These are phyloP conservation scores for Houttuynia cordata DNA, from an alignment of 164 flowering plant species.

Conservation along the genomic window DNA sequence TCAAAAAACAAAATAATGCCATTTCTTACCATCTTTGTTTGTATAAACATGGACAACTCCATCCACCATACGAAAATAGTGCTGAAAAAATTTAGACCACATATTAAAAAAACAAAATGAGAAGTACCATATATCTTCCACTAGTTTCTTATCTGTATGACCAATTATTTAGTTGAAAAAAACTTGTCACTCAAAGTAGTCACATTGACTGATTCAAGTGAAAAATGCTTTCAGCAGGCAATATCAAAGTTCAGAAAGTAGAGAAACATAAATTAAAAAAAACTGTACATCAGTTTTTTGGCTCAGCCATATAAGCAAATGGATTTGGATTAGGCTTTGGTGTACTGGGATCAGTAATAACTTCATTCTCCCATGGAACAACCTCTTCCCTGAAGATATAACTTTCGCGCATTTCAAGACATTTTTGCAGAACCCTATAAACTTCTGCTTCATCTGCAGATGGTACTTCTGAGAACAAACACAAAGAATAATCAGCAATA, in stretches of 20 bases:
- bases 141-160: too few relatives aligned
- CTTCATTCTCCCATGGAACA: constrained; percentile 94
- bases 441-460: constrained; percentile 79
- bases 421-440: constrained; percentile 59
- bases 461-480: constrained; percentile 56
- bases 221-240: too few relatives aligned
- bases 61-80: constrained; percentile 84
- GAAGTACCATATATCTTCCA: background rate
- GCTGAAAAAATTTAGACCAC: constrained; percentile 33
- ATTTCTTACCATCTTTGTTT: constrained; percentile 63
- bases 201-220: too few relatives aligned
- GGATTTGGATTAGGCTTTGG: constrained; percentile 85
- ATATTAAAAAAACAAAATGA: constrained; percentile 4
- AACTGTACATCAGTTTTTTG: constrained; percentile 58
- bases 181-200: too few relatives aligned
- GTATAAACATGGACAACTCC: constrained; percentile 91
- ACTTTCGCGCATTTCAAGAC: constrained; percentile 76
- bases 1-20: background rate
- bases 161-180: too few relatives aligned
- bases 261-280: constrained; percentile 14
- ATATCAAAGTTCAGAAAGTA: background rate
- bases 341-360: constrained; percentile 84
- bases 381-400: constrained; percentile 71
- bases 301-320: constrained; percentile 55
- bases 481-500: background rate